Evolutionary conservation across 495 filamentous ascomycete species (phyloP).

Genomic region (Aspergillus campestris): DNA sequence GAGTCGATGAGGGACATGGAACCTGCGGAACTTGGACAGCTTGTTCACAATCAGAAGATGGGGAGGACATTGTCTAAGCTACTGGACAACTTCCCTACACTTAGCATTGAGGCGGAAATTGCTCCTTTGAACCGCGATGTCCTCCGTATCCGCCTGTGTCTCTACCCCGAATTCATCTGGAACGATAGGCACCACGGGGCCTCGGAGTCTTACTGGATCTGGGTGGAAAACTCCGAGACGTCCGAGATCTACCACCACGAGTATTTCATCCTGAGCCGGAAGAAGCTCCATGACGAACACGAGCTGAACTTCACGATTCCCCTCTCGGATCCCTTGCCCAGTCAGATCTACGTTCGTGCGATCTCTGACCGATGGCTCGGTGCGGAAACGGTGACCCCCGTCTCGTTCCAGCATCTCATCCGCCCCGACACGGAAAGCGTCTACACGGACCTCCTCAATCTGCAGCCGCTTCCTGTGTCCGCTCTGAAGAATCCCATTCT

Average conservation of each 20-base stretch:
- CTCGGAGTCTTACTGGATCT: conserved; percentile 95
- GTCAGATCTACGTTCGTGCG: conserved; percentile 90
- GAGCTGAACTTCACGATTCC: conserved; percentile 98
- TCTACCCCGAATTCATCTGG: conserved; percentile 90
- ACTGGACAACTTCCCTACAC: conserved; percentile 83
- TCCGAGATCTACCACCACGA: conserved; percentile 98
- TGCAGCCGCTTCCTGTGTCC: conserved; percentile 82
- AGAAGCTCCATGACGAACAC: conserved; percentile 87
- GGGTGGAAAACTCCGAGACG: conserved; percentile 98
- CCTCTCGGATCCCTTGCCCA: conserved; percentile 81
- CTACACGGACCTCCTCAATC: conserved; percentile 86
- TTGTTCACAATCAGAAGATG: conserved; percentile 87
- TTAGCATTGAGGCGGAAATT: conserved; percentile 87
- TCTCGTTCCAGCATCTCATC: conserved; percentile 97
- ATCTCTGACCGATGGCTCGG: conserved; percentile 95
- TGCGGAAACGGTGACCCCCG: conserved; percentile 87
- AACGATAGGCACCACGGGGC: conserved; percentile 91
- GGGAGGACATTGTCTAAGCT: conserved; percentile 72
- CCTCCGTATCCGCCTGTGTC: conserved; percentile 70
- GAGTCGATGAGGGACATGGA: conserved; percentile 89
- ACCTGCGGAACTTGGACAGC: conserved; percentile 73
- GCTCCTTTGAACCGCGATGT: conserved; percentile 94
- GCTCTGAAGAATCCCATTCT: conserved; percentile 81
- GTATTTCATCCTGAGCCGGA: conserved; percentile 83
- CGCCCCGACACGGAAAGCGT: conserved; percentile 94